These are phyloP conservation scores for Salvia sclarea DNA, from an alignment of 305 asterid species.

Conservation along the genomic window DNA sequence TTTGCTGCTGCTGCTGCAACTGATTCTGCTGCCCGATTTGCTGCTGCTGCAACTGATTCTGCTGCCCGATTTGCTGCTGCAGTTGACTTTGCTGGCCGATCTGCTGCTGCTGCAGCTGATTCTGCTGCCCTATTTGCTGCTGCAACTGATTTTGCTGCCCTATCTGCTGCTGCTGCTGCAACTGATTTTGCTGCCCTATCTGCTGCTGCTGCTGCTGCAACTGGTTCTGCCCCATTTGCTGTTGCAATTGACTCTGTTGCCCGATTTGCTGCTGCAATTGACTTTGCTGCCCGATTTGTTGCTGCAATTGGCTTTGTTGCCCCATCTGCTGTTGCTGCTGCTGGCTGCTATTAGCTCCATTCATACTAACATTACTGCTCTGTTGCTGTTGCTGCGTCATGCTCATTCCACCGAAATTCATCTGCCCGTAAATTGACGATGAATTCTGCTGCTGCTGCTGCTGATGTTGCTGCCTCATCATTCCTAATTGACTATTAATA, in stretches of 20 bases:
- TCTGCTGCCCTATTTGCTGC: slow-evolving; percentile 62
- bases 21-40: slow-evolving; percentile 33
- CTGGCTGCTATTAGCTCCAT: slow-evolving; percentile 37
- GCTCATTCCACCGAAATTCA: slow-evolving; percentile 64
- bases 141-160: slow-evolving; percentile 39
- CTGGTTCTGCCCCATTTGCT: slow-evolving; percentile 31
- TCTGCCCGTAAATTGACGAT: slow-evolving; percentile 62
- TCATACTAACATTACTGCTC: slow-evolving; percentile 32
- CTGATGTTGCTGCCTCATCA: slow-evolving; percentile 59
- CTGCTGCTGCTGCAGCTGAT: slow-evolving; percentile 37
- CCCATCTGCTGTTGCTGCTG: slow-evolving; percentile 35
- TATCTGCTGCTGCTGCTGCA: slow-evolving; percentile 47
- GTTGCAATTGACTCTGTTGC: slow-evolving; percentile 24
- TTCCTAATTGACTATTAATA: slow-evolving; percentile 44
- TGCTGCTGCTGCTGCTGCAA: slow-evolving; percentile 47
- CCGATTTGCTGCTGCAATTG: slow-evolving; percentile 32
- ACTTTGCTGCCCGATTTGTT: slow-evolving; percentile 46
- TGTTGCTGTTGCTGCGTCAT: slow-evolving; percentile 58
- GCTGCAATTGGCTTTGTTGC: slow-evolving; percentile 36
- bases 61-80: slow-evolving; percentile 60
- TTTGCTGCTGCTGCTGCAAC: slow-evolving; percentile 36
- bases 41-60: slow-evolving; percentile 45
- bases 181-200: slow-evolving; percentile 34
- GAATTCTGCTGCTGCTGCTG: slow-evolving; percentile 41
- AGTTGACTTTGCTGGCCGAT: slow-evolving; percentile 54